Evolutionary conservation across 495 filamentous ascomycete species (phyloP), one percentile per base, ranked within the genome.

Genomic region (Bacidia gigantensis): DNA sequence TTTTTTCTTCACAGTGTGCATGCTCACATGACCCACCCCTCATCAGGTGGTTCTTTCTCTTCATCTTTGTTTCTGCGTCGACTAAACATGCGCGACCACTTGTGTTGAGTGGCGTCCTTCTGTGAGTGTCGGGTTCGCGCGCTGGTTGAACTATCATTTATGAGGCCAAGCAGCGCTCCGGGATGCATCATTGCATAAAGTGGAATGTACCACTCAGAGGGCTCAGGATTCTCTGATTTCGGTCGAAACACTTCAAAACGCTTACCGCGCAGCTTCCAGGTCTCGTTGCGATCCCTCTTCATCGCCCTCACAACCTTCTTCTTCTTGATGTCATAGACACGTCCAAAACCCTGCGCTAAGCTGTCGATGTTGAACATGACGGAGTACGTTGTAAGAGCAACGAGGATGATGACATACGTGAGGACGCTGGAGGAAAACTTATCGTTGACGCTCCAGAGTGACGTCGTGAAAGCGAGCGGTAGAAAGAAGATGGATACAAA

Each of bases 401-500:
- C 58, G 21, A 62, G 46, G 29, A 60, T 55, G 14, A 62, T 55
- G 5, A 60, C 58, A 41, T 56, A 56, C 21, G 57, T 60, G 9
- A 62, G 46, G 18, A 55, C 39, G 9, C 44, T 44, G 26, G 50
- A 57, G 17, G 59, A 62, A 39, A 62, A 62, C 23, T 57, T 52
- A 22, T 62, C 58, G 32, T 62, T 62, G 20, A 62, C 51, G 42
- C 59, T 62, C 59, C 58, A 62, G 25, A 62, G 52, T 24, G 59
- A 62, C 54, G 71, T 72, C 10, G 67, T 64, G 49, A 73, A 73
- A 1, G 68, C 70, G 12, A 72, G 56, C 2, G 70, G 69, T 14
- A 75, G 55, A 56, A 73, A 74, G 60, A 76, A 68, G 1, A 74
- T 66, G 24, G 62, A 68, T 23, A 75, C 68, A n/a, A 73, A 60